Percentiles rank a stretch among this genome's conserved stretches.
Evolutionary conservation across 2,329 filamentous ascomycete genomes (phyloP).

Genomic region (Aspergillus melleus): DNA sequence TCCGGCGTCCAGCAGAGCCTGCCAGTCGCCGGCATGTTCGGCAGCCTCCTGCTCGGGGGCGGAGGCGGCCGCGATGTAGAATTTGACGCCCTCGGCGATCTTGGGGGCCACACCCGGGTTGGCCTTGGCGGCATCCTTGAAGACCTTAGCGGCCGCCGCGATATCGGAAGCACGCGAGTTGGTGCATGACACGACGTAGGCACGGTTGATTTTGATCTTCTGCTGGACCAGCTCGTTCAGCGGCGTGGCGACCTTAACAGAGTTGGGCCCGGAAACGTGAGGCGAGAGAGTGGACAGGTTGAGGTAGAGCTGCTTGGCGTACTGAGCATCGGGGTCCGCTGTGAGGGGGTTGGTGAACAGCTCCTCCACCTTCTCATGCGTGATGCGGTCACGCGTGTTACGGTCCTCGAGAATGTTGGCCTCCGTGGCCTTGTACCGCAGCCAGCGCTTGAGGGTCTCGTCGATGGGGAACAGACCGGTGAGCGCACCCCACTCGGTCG

Average conservation of each 20-base stretch:
- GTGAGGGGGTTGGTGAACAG: slow-evolving; percentile 65
- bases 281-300: slow-evolving; percentile 82
- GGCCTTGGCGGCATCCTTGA: slow-evolving; percentile 69
- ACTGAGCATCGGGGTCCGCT: slow-evolving; percentile 75
- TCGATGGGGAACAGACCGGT: slow-evolving; percentile 81
- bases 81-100: slow-evolving; percentile 72
- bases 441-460: slow-evolving; percentile 67
- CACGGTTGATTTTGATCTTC: slow-evolving; percentile 76
- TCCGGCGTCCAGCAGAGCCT: slow-evolving; percentile 77
- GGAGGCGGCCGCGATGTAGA: slow-evolving; percentile 90
- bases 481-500: slow-evolving; percentile 76
- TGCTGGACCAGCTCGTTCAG: slow-evolving; percentile 70
- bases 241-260: slow-evolving; percentile 82
- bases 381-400: slow-evolving; percentile 60
- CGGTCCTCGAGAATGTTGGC: neutral
- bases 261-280: slow-evolving; percentile 84
- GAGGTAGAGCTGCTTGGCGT: slow-evolving; percentile 80
- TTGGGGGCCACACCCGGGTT: slow-evolving; percentile 65
- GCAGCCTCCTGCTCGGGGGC: slow-evolving; percentile 72
- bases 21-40: slow-evolving; percentile 83
- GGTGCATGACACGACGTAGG: slow-evolving; percentile 88
- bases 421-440: slow-evolving; percentile 49
- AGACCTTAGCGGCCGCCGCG: slow-evolving; percentile 77
- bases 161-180: slow-evolving; percentile 82
- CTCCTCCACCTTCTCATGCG: slow-evolving; percentile 70